Percentiles rank a stretch among this genome's conserved stretches.
Conservation (phyloP, 176 grass and related monocot species). For the Metroxylon sagu region DNA sequence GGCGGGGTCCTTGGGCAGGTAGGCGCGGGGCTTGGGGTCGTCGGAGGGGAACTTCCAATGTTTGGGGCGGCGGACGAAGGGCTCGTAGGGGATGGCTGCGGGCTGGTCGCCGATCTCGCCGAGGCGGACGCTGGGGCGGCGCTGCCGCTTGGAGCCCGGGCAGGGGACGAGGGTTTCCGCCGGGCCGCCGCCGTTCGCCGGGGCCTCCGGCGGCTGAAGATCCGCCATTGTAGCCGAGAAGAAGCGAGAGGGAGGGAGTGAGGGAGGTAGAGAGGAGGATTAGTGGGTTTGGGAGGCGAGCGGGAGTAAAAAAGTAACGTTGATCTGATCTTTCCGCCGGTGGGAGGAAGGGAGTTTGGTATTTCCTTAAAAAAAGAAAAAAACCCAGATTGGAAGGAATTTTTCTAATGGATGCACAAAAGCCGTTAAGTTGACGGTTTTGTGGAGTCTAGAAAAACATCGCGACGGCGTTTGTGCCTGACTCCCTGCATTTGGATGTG, state of each 20-base stretch:
- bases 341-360: no score
- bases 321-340: no score
- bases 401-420: no score
- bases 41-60: constrained; percentile 4
- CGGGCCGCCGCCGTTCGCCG: constrained; percentile 9
- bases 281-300: no score
- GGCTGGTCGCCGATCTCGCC: constrained; percentile 56
- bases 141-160: constrained; percentile 62
- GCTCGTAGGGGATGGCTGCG: constrained; percentile 35
- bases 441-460: no score
- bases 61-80: constrained; percentile 37
- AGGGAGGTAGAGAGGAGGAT: no score
- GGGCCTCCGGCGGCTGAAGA: not conserved
- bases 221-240: constrained; percentile 11
- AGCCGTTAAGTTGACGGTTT: no score
- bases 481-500: no score
- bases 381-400: no score
- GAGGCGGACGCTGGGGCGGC: constrained; percentile 83
- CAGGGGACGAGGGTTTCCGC: constrained; percentile 8
- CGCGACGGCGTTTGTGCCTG: no score
- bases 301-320: no score
- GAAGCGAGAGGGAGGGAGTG: not conserved
- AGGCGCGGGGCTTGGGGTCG: constrained; percentile 17
- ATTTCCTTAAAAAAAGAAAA: no score
- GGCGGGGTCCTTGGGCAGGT: constrained; percentile 19